Percentiles rank a stretch among this genome's conserved stretches.
Evolutionary conservation across 805 yeast species (phyloP).

Genomic region (Clavispora asparagi): DNA sequence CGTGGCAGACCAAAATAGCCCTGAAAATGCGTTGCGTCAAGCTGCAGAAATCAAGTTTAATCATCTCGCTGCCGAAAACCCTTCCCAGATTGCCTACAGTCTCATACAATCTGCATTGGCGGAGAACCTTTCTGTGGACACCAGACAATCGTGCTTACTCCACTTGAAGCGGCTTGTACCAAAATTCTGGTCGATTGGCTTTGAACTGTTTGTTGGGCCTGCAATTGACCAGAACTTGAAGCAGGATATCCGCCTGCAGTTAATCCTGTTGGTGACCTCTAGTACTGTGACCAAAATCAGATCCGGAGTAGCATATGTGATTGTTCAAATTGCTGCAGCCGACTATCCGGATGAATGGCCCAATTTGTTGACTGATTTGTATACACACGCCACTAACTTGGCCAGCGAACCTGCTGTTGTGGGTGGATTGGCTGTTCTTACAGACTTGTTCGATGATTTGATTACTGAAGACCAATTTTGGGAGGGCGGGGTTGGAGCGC

Average conservation of each 20-base stretch:
- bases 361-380: constrained; percentile 46
- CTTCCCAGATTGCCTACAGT: constrained; percentile 40
- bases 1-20: constrained; percentile 26
- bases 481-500: constrained; percentile 61
- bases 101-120: constrained; percentile 41
- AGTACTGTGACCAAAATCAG: constrained; percentile 54
- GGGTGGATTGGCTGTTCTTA: constrained; percentile 57
- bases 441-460: constrained; percentile 80
- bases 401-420: constrained; percentile 29
- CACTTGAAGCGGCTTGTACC: constrained; percentile 67
- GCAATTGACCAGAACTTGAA: constrained; percentile 54
- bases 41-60: constrained; percentile 49
- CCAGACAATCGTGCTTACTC: constrained; percentile 60
- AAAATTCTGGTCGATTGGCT: constrained; percentile 77
- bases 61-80: constrained; percentile 38
- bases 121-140: constrained; percentile 21
- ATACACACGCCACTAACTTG: constrained; percentile 32
- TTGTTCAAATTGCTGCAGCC: constrained; percentile 78
- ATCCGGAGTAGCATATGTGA: constrained; percentile 63
- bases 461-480: constrained; percentile 85
- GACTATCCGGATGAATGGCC: constrained; percentile 99
- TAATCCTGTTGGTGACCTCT: constrained; percentile 44
- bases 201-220: constrained; percentile 67
- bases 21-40: constrained; percentile 50
- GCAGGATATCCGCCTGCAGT: constrained; percentile 39